Base-by-base conservation (phyloP, 768 basidiomycete genomes). In the Amylocystis lapponica region DNA sequence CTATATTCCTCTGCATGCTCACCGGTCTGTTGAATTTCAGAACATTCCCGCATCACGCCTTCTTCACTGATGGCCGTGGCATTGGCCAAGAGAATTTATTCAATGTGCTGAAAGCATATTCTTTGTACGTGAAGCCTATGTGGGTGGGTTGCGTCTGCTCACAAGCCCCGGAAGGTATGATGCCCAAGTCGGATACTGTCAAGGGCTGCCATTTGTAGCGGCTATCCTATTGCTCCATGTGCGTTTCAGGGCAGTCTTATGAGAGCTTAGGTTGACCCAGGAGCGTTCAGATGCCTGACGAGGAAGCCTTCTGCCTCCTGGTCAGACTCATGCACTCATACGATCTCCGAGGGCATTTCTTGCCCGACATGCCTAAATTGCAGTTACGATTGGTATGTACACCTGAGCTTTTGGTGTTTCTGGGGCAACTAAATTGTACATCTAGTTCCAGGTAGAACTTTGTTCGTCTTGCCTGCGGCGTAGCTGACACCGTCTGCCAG, bases 331-430 rank as follows among this genome's bases (percentile, higher is more conserved):
- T 98, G 96, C 74, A 96, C 47, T 87, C 94, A 1, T 98, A 99
- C 59, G 94, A 95, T 62, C 72, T 98, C 2, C 81, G 95, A 33
- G 92, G 92, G 1, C 95, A 97, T 65, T 99, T 93, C 66, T 71
- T 97, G n/a, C 94, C 96, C 3, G 95, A 99, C 57, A 99, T 99
- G 96, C 96, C 96, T 1, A 95, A 92, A 52, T 63, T 99, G 5
- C 96, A 98, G 60, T 68, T 93, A 32, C 89, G 95, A 17, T 75
- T 99, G 47, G 86, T 88, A 59, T 67, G 80, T 60, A n/a, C n/a
- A n/a, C n/a, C n/a, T n/a, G n/a, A n/a, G n/a, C n/a, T n/a, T n/a
- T n/a, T n/a, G n/a, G n/a, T n/a, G n/a, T n/a, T n/a, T n/a, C n/a
- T n/a, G n/a, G n/a, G n/a, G n/a, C n/a, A n/a, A n/a, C n/a, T n/a